A percentile compares a stretch with the other conserved stretches of the same genome.
Evolutionary conservation across 805 yeast species (phyloP).

Genomic region (Saccharomycopsis babjevae): DNA sequence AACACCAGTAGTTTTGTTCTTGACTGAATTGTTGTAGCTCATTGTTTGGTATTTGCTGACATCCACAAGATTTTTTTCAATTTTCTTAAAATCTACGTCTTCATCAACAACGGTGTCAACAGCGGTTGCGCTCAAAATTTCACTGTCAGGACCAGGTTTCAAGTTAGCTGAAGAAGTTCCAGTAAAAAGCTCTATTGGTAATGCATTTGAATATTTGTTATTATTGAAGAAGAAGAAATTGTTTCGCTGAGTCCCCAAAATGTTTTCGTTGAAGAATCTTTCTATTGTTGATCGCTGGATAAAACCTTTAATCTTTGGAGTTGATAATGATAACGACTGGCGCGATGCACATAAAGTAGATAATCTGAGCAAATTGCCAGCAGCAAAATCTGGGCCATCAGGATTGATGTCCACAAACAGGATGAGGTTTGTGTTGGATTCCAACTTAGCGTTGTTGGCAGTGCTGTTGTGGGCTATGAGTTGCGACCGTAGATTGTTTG

Average conservation of each 20-base stretch:
- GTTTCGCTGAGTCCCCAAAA: slow-evolving; percentile 8
- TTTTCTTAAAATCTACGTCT: slow-evolving; percentile 1
- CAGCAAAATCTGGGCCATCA: slow-evolving; percentile 50
- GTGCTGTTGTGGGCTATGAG: slow-evolving; percentile 11
- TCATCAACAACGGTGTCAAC: background rate
- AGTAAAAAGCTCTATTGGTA: slow-evolving; percentile 15
- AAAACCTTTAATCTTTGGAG: slow-evolving; percentile 47
- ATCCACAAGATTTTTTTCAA: slow-evolving; percentile 14
- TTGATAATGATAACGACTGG: slow-evolving; percentile 65
- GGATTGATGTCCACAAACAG: slow-evolving; percentile 44
- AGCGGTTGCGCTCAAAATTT: background rate
- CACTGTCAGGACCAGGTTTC: background rate
- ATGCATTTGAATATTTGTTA: slow-evolving; percentile 10
- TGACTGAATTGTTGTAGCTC: slow-evolving; percentile 13
- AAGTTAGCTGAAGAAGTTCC: background rate
- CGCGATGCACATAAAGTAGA: slow-evolving; percentile 63
- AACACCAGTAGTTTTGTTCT: slow-evolving; percentile 8
- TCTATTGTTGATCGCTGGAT: slow-evolving; percentile 47
- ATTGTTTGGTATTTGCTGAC: slow-evolving; percentile 17
- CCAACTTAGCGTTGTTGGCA: slow-evolving; percentile 8
- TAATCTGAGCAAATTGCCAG: slow-evolving; percentile 57
- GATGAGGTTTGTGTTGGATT: slow-evolving; percentile 26
- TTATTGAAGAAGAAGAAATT: slow-evolving; percentile 13
- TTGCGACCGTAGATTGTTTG: slow-evolving; percentile 26
- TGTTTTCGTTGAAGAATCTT: slow-evolving; percentile 11